Base-by-base conservation (phyloP, 176 grass and related monocot species). In the Zea luxurians region DNA sequence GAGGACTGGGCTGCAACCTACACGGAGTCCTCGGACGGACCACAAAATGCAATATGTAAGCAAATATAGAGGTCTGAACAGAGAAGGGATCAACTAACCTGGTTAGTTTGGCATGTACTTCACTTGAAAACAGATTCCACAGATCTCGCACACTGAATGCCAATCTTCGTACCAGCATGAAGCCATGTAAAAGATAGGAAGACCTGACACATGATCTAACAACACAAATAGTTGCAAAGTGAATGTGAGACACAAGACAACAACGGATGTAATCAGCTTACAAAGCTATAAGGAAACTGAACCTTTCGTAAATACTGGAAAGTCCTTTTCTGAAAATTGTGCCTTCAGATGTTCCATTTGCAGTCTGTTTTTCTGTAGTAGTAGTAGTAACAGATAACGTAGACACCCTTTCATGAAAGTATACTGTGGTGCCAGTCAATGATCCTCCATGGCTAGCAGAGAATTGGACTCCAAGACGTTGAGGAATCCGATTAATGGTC, bases 221-320 rank as follows among this genome's bases (percentile, higher is more conserved):
- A 76, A 8, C 63, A 83, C 13, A 50, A 66, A 80, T 50, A 78
- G 48, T 80, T 71, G 34, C 1, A 60, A 66, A 49, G 48, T 75
- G 47, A 61, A 71, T 13, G 11, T 12, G 2, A 55, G 53, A 65
- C 4, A 57, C 11, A 70, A 42, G 1, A 74, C 13, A 10, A 70
- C 59, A 54, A 44, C 6, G 65, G 10, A 77, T 45, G 18, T 11
- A 57, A 66, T 41, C 48, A 17, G 38, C 40, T 57, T 78, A 64
- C 37, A 45, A 78, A 72, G 41, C 34, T 76, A 79, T 13, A 37
- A 64, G 7, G 82, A 82, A 64, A 74, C 5, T 46, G 67, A 75
- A 85, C 89, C 82, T 87, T 82, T 66, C 53, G 40, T 38, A 85
- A 79, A 85, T 81, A 70, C 18, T 71, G 48, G 78, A 79, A 66